A percentile compares a stretch with the other conserved stretches of the same genome.
Conservation (phyloP, 2,329 filamentous ascomycete genomes). For the Emergomyces orientalis region DNA sequence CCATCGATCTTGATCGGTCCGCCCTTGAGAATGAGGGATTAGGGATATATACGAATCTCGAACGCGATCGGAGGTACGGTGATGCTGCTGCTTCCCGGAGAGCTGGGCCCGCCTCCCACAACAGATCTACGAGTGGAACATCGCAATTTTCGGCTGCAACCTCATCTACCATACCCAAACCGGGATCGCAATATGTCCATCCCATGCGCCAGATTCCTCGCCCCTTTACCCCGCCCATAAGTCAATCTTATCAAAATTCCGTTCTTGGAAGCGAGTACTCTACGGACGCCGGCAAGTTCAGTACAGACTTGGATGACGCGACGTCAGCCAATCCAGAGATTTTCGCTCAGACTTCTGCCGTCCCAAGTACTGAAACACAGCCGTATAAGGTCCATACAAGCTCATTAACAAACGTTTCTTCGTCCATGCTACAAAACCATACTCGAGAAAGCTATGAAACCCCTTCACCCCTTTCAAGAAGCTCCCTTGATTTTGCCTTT, state of each 20-base stretch:
- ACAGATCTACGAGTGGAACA: conserved; percentile 46
- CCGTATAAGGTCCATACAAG: conserved; percentile 33
- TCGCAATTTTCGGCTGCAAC: conserved; percentile 43
- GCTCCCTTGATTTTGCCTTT: conserved; percentile 49
- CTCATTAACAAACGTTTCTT: conserved; percentile 28
- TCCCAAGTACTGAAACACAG: conserved; percentile 22
- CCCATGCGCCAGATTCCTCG: conserved; percentile 48
- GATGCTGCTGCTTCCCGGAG: conserved; percentile 33
- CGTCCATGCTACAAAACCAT: conserved; percentile 36
- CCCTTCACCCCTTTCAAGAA: conserved; percentile 44
- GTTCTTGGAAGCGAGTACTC: conserved; percentile 38
- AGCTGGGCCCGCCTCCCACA: conserved; percentile 37
- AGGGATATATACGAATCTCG: conserved; percentile 40
- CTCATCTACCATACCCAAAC: conserved; percentile 40
- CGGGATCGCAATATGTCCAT: conserved; percentile 45
- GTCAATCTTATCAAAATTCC: conserved; percentile 43
- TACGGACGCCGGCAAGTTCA: conserved; percentile 33
- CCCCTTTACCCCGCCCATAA: conserved; percentile 45
- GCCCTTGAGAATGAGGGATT: conserved; percentile 49
- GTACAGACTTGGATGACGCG: conserved; percentile 15
- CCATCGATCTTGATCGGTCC: conserved; percentile 48
- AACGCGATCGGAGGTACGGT: conserved; percentile 23
- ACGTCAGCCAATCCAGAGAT: conserved; percentile 5
- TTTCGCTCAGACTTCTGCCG: conserved; percentile 28
- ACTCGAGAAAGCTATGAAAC: conserved; percentile 45